Evolutionary conservation across 2,329 filamentous ascomycete species (phyloP), one percentile per base, ranked within the genome.

Genomic region (Byssoonygena ceratinophila): DNA sequence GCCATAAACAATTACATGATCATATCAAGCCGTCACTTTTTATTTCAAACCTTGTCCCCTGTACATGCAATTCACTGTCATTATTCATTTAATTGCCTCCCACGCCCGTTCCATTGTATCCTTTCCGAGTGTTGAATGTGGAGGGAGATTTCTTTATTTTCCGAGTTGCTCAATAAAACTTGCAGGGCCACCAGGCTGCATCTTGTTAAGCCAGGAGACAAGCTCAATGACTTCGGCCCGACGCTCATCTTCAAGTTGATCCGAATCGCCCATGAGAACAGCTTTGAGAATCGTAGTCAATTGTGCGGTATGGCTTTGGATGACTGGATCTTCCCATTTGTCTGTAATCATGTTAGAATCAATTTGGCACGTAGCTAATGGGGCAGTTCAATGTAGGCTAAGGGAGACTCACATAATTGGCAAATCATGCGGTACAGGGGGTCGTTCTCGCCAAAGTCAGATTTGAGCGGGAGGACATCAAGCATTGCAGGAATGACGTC

Each of bases 401-500:
- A 31, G 29, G 27, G 32, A 22, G 31, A 79, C 82, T 75, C 76
- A 85, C 81, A 96, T 58, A 97, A 79, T 69, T 85, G 83, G 69
- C 87, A 84, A 63, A 98, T 84, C 80, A 90, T 94, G 68, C 85
- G 80, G 73, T 85, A 98, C 55, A 97, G 83, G 7, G 92, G 89
- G 63, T 87, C 87, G 72, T 98, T 97, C 79, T 97, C 92, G 71
- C 96, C 89, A 62, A 81, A 97, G 68, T 97, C 92, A 66, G 95
- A 90, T 69, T 86, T 87, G 57, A 97, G 76, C 8, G 92, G 92
- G 34, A 97, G 79, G 25, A 90, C 78, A 56, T 80, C 79, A 53
- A 94, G 79, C 25, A 97, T 73, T 0, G 81, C 82, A 23, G 91
- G 90, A 1, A 98, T 79, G 18, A 94, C 87, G 55, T 95, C 83